Base-by-base conservation (phyloP, 2,329 filamentous ascomycete genomes). In the Golovinomyces cichoracearum region DNA sequence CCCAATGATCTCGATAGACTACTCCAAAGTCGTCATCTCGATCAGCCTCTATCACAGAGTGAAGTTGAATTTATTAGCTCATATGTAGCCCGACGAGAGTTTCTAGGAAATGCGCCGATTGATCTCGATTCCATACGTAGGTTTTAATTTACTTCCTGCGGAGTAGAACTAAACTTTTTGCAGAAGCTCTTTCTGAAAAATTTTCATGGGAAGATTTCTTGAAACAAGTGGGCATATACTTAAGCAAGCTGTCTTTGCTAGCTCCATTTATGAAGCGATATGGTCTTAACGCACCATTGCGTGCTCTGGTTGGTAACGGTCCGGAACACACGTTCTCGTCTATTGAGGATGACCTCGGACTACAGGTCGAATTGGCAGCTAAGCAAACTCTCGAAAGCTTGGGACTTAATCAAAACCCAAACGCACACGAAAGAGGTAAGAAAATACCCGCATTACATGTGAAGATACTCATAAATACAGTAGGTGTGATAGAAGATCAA, bases 181-280 rank as follows among this genome's bases (percentile, higher is more conserved):
- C 27, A 61, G 59, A 57, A 42, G 63, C 66, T 21, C 58, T 79
- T 31, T 70, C 70, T 0, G 68, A 73, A 53, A 74, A 71, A 55
- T 78, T 77, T 54, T 67, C 69, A 26, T 80, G 76, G 76, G 70
- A 71, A 47, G 72, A 76, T 50, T 78, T 79, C 50, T 62, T 78
- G 15, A 66, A 68, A 21, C 71, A 74, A 51, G 66, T 78, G 15
- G 71, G 68, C 44, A 64, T 64, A 12, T 74, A 75, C 58, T 66
- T 79, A 45, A 71, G 72, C 49, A 69, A 74, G 50, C 72, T 74
- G 49, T 59, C 64, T 12, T 65, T 71, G 45, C 64, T 66, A 48
- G 63, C 63, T n/a, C 66, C 65, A 52, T 65, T 64, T 57, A 66
- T 70, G 54, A 53, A 55, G 29, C 55, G 57, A 5, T 57, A 61